Evolutionary conservation across 208 protist species (phyloP), one percentile per base, ranked within the genome.

Genomic region (Herpetomonas samuelpessoai): DNA sequence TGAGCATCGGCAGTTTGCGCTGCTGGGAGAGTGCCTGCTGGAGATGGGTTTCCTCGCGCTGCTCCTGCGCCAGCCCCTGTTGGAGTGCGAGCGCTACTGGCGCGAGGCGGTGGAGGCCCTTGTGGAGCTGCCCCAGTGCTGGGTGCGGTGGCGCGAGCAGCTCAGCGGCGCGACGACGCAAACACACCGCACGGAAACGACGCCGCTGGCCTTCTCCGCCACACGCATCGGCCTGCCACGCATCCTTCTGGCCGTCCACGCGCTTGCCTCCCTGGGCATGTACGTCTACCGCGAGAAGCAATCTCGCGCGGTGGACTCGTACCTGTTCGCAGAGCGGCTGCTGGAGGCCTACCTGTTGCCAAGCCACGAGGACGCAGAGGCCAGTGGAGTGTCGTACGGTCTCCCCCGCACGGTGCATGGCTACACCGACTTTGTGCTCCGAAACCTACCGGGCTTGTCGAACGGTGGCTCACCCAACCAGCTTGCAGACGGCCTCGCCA

Each of bases 41-140:
- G 84, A 94, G 57, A 49, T 87, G 51, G 88, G 81, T 1, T 62
- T 71, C 45, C 49, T 94, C 24, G 71, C 82, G 58, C 39, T 76
- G 14, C 27, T 77, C 14, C 74, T 80, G 39, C 67, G 75, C 57
- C 66, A 70, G 31, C 65, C 60, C 31, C 46, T 22, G 24, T n/a
- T n/a, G n/a, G 67, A 62, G 47, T 68, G 71, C 27, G 68, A 77
- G 51, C 44, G 57, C 14, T 71, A 58, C 45, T 65, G 76, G 64
- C 9, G 14, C 25, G 74, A 81, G 46, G 84, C 88, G 52, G 77
- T 90, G 10, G 88, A 94, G 58, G 79, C 84, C 25, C 73, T 84
- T 19, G 68, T 94, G 26, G 71, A 75, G 38, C 58, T 74, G 3
- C 84, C 84, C 19, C 76, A 79, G 21, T 72, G 68, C 38, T 54